Evolutionary conservation across 2,329 filamentous ascomycete genomes (phyloP).

Genomic region (Pseudopyricularia javanii): DNA sequence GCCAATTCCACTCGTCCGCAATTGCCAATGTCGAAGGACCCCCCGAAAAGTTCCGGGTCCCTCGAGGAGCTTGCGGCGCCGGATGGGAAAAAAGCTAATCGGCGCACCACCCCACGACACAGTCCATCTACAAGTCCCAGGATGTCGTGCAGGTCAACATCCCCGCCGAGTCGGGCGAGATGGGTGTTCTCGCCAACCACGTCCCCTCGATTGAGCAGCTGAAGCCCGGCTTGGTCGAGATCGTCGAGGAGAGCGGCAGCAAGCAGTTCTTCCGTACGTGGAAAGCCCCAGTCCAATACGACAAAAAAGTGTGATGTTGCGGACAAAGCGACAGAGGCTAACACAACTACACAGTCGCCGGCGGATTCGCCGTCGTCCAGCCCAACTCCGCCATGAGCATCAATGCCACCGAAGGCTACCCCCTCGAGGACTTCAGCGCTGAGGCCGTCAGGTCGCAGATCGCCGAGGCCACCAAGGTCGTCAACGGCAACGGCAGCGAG

Average conservation of each 20-base stretch:
- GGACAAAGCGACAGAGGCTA: not conserved
- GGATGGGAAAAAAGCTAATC: not conserved
- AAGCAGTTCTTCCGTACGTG: constrained; percentile 98
- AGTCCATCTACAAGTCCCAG: constrained; percentile 60
- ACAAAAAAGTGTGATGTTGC: too few species aligned
- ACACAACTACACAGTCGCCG: constrained; percentile 54
- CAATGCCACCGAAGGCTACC: constrained; percentile 92
- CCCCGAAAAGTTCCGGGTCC: not conserved
- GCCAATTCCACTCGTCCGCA: not conserved
- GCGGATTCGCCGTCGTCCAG: constrained; percentile 94
- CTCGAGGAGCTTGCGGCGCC: not conserved
- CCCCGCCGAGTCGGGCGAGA: constrained; percentile 93
- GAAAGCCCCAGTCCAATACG: too few species aligned
- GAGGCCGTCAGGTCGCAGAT: constrained; percentile 86
- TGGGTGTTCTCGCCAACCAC: constrained; percentile 99
- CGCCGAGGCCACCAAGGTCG: constrained; percentile 90
- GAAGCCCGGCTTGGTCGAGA: constrained; percentile 89
- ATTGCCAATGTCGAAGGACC: not conserved
- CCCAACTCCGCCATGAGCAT: constrained; percentile 92
- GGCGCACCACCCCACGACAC: constrained; percentile 7
- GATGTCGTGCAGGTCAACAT: constrained; percentile 93
- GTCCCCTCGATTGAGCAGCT: constrained; percentile 98
- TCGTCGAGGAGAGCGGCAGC: constrained; percentile 79
- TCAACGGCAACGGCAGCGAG: constrained; percentile 80
- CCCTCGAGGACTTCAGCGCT: constrained; percentile 89